phyloP scores from a whole-genome alignment of 2,329 filamentous ascomycete species.

The Thermothelomyces thermophilus region DNA sequence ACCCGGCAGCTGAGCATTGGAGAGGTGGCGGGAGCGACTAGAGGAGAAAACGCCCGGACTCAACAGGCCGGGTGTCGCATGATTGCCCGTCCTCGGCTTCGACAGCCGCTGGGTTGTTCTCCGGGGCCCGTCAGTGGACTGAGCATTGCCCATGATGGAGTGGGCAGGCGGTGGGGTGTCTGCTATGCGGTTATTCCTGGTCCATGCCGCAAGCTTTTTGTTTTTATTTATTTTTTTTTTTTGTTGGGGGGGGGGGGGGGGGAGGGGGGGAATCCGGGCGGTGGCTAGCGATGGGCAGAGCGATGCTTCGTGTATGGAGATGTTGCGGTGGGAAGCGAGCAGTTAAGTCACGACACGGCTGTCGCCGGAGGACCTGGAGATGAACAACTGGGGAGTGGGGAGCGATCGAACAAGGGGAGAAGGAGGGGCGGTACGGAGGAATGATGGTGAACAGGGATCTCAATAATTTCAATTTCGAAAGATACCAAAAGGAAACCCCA shows the following conservation, averaged over 20 bases:
- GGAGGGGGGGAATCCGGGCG: slow-evolving; percentile 12
- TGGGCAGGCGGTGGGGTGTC: slow-evolving; percentile 27
- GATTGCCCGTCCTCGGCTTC: slow-evolving; percentile 41
- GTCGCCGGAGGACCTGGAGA: slow-evolving; percentile 9
- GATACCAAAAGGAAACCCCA: slow-evolving; percentile 5
- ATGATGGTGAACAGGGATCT: slow-evolving; percentile 4
- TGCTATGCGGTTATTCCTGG: slow-evolving; percentile 34
- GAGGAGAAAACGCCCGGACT: slow-evolving; percentile 32
- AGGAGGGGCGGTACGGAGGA: neutral
- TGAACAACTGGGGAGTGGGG: neutral
- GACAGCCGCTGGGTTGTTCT: slow-evolving; percentile 43
- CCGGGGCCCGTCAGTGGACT: slow-evolving; percentile 38
- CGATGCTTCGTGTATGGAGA: slow-evolving; percentile 30
- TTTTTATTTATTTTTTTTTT: no score
- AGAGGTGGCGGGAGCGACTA: slow-evolving; percentile 28
- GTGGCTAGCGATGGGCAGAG: slow-evolving; percentile 26
- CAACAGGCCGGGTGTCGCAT: slow-evolving; percentile 38
- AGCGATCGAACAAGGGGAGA: neutral
- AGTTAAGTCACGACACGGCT: slow-evolving; percentile 21
- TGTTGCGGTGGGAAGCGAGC: slow-evolving; percentile 15
- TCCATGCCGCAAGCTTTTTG: slow-evolving; percentile 37
- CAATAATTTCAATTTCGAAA: neutral
- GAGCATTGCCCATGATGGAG: slow-evolving; percentile 44
- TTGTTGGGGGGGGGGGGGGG: neutral
- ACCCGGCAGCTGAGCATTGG: slow-evolving; percentile 24